Evolutionary conservation across 352 stramenopile genomes (phyloP), one percentile per base, ranked within the genome.

Genomic region (Pythium volutum): DNA sequence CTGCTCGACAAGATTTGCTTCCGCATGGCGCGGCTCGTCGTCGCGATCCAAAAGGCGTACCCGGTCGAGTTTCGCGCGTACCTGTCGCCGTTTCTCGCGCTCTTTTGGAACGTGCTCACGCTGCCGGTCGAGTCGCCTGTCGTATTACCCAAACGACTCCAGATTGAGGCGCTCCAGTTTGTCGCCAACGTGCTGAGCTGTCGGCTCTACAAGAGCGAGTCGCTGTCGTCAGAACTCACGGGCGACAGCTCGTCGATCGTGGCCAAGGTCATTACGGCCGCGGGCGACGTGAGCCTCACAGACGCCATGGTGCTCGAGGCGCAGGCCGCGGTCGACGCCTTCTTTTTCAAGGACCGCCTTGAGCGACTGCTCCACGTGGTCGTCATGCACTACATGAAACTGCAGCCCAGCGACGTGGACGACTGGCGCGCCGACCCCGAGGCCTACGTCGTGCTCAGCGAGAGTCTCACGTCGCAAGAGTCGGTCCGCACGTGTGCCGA

Each of bases 61-160:
- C 71, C 86, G 39, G 84, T 95, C 59, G 86, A 93, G 71, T 95
- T 93, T 56, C 84, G 86, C 22, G 74, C 84, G 23, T 92, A 91
- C 55, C 50, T 95, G 47, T 34, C 77, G 52, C 74, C 77, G 57
- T 92, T 87, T 59, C 62, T 91, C 18, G 59, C 59, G 23, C 62
- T 91, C 12, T 94, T 90, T 42, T 92, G 81, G 81, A 77, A 77
- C 36, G 59, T 86, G 0, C 56, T 88, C 26, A 66, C 66, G 10
- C 55, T 66, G 2, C 78, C 75, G 22, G 57, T 38, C 55, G 46
- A 27, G 18, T 42, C 15, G 14, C 16, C 29, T 16, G 34, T 23
- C n/a, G 23, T 27, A 18, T 14, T 67, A 25, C 49, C 58, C 36
- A 52, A 61, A 50, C 45, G 73, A 7, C 61, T 91, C 5, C 78